Percentiles rank a stretch among this genome's conserved stretches.
Evolutionary conservation across 2,329 filamentous ascomycete genomes (phyloP).

Genomic region (Dactylellina parvicollis): DNA sequence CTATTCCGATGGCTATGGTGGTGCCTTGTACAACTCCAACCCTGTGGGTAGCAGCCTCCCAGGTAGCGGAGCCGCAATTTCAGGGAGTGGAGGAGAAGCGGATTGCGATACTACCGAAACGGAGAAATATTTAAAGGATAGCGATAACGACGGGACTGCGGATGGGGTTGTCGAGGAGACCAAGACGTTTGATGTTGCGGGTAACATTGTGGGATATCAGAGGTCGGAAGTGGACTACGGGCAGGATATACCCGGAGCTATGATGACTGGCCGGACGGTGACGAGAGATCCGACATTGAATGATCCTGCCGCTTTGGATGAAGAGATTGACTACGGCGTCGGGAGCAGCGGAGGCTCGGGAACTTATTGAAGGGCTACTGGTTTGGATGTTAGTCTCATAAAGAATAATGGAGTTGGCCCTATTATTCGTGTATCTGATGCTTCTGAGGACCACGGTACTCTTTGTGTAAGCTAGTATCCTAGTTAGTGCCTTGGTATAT

Average conservation of each 20-base stretch:
- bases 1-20: not conserved
- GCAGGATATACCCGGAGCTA: not conserved
- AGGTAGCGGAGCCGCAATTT: not conserved
- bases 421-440: no score
- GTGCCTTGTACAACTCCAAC: slow-evolving; percentile 12
- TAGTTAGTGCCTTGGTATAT: no score
- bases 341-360: not conserved
- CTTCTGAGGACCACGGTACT: no score
- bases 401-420: no score
- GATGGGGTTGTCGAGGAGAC: slow-evolving; percentile 19
- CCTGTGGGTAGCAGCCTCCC: not conserved
- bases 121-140: slow-evolving; percentile 1
- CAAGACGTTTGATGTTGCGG: not conserved
- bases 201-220: not conserved
- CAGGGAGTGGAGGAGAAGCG: slow-evolving; percentile 9
- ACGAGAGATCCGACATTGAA: slow-evolving; percentile 6
- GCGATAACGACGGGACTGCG: slow-evolving; percentile 7
- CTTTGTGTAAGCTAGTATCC: no score
- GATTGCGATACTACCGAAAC: slow-evolving; percentile 3
- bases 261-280: slow-evolving; percentile 5
- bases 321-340: not conserved
- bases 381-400: not conserved
- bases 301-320: slow-evolving; percentile 5
- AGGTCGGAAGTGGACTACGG: not conserved
- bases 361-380: not conserved